A percentile compares a stretch with the other conserved stretches of the same genome.
Conservation (phyloP, 139 green algal species). For the Mesotaenium endlicherianum region DNA sequence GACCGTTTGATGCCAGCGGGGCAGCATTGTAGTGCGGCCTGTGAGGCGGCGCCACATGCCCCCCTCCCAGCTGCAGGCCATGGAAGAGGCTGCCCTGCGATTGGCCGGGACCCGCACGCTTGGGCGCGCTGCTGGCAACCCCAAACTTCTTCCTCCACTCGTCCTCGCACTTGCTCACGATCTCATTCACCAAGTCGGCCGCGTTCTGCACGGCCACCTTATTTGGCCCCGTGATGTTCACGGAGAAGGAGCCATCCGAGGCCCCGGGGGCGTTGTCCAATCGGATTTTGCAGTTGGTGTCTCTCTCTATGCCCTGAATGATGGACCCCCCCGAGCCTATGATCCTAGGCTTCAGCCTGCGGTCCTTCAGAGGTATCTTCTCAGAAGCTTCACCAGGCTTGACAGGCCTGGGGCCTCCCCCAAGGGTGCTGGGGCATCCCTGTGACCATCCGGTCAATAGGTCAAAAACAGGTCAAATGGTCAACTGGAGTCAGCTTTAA, state of each 20-base stretch:
- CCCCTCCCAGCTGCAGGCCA: too few species aligned
- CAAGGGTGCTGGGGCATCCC: constrained; percentile 29
- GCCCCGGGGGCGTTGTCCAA: constrained; percentile 10
- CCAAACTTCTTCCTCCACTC: constrained; percentile 11
- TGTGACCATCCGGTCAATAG: too few species aligned
- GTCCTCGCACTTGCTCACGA: not conserved
- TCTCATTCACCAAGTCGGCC: constrained; percentile 6
- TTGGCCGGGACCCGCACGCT: too few species aligned
- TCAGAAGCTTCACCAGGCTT: not conserved
- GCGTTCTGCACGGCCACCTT: constrained; percentile 22
- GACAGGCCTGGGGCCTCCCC: not conserved
- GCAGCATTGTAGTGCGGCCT: too few species aligned
- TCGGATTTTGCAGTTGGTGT: constrained; percentile 26
- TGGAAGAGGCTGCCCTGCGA: too few species aligned
- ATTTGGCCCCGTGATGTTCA: constrained; percentile 32
- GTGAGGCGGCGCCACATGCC: too few species aligned
- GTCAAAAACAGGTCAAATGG: too few species aligned
- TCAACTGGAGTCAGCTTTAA: too few species aligned
- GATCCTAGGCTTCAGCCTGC: constrained; percentile 11
- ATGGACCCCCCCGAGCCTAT: constrained; percentile 38
- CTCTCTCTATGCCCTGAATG: constrained; percentile 41
- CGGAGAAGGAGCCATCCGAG: constrained; percentile 27
- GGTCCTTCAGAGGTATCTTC: constrained; percentile 20
- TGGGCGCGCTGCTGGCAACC: too few species aligned
- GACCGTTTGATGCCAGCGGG: too few species aligned